Evolutionary conservation across 2,329 filamentous ascomycete species (phyloP).

Genomic region (Xylariomycetidae sp.): DNA sequence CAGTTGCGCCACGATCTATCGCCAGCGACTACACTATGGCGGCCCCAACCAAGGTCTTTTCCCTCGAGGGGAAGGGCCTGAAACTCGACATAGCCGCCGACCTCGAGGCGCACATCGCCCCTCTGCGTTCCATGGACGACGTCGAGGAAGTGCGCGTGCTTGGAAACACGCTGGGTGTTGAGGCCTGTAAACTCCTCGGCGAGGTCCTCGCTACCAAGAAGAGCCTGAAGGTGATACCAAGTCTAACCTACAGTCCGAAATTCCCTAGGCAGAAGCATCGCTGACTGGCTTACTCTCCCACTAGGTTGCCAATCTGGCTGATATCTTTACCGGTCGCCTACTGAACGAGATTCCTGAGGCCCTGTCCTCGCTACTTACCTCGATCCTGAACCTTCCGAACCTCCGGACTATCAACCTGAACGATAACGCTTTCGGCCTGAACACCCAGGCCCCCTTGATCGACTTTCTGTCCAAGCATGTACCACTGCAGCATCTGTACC

Average conservation of each 20-base stretch:
- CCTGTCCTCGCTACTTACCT: constrained; percentile 75
- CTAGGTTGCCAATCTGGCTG: constrained; percentile 79
- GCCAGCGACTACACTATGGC: constrained; percentile 36
- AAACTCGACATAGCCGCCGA: constrained; percentile 88
- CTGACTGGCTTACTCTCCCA: constrained; percentile 1
- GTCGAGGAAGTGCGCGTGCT: constrained; percentile 81
- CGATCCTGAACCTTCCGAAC: constrained; percentile 77
- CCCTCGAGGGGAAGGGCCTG: constrained; percentile 83
- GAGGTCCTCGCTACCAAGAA: constrained; percentile 81
- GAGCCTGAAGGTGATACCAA: constrained; percentile 58
- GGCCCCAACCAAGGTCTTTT: constrained; percentile 63
- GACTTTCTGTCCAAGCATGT: constrained; percentile 85
- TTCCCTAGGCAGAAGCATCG: constrained; percentile 11
- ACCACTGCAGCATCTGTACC: constrained; percentile 86
- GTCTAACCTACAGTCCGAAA: background rate
- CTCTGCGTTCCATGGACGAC: constrained; percentile 63
- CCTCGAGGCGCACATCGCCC: constrained; percentile 75
- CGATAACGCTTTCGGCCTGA: constrained; percentile 96
- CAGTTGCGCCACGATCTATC: no score
- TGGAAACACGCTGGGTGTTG: constrained; percentile 89
- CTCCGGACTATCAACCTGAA: constrained; percentile 92
- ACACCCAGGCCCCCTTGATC: constrained; percentile 87
- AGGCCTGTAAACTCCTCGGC: constrained; percentile 78
- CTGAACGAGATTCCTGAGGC: constrained; percentile 91
- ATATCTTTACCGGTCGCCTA: constrained; percentile 94